These are phyloP conservation scores for Cenococcum geophilum DNA, from an alignment of 495 filamentous ascomycete species.

Conservation along the genomic window DNA sequence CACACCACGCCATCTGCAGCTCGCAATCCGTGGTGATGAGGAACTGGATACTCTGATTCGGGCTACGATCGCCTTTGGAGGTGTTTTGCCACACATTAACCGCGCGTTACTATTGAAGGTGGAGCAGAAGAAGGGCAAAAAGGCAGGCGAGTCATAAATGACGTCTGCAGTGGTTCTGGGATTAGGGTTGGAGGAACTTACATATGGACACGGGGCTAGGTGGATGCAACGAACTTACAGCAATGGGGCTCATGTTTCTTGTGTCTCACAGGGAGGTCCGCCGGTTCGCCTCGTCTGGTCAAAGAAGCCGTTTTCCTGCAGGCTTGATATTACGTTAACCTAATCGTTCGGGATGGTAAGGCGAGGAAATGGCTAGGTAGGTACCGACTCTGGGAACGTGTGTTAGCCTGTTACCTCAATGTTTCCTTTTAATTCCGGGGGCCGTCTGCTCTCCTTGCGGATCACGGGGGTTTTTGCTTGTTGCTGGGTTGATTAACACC, in stretches of 20 bases:
- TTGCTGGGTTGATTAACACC: background rate
- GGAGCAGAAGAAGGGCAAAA: constrained; percentile 96
- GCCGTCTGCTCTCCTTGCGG: background rate
- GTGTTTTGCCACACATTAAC: constrained; percentile 98
- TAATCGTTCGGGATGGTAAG: background rate
- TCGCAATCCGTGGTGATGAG: constrained; percentile 97
- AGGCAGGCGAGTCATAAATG: constrained; percentile 53
- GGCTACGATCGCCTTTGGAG: constrained; percentile 95
- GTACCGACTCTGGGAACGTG: background rate
- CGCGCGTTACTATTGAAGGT: constrained; percentile 95
- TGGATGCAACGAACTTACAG: background rate
- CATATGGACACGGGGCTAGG: constrained; percentile 1
- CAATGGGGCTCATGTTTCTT: background rate
- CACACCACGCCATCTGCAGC: constrained; percentile 94
- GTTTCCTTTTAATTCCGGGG: background rate
- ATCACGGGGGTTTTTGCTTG: background rate
- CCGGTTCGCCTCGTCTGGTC: background rate
- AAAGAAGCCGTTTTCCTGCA: background rate
- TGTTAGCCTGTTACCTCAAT: background rate
- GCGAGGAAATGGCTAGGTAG: background rate
- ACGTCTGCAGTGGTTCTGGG: background rate
- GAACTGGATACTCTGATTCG: constrained; percentile 96
- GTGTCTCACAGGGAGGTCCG: background rate
- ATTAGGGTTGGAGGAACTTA: background rate
- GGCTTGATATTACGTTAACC: background rate